These are phyloP conservation scores for Mortierella sp. DNA, from an alignment of 371 early-diverging fungal genomes.

Conservation along the genomic window DNA sequence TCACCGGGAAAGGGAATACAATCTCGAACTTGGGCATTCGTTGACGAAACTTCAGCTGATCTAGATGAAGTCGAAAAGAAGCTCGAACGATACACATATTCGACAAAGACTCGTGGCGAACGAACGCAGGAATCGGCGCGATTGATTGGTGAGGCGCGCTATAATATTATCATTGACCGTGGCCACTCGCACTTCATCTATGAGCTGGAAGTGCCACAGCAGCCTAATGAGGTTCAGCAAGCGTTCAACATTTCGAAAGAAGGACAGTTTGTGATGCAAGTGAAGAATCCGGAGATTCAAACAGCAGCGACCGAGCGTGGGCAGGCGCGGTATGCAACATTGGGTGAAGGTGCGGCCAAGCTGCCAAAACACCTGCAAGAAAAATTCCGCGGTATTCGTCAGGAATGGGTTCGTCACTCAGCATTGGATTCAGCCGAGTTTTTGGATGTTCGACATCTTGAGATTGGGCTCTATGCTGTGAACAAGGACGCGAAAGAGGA, in stretches of 20 bases:
- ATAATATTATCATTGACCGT: constrained; percentile 31
- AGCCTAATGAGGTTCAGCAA: constrained; percentile 60
- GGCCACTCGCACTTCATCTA: constrained; percentile 56
- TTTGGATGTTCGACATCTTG: constrained; percentile 19
- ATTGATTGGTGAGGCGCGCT: constrained; percentile 47
- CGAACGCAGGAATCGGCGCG: constrained; percentile 55
- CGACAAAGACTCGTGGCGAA: constrained; percentile 61
- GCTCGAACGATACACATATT: constrained; percentile 55
- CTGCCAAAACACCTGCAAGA: constrained; percentile 32
- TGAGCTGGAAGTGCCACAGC: constrained; percentile 54
- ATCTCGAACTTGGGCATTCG: constrained; percentile 61
- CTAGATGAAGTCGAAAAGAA: constrained; percentile 37
- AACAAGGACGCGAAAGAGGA: constrained; percentile 20
- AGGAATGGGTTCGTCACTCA: constrained; percentile 29
- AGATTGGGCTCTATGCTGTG: constrained; percentile 23
- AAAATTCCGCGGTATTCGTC: constrained; percentile 27
- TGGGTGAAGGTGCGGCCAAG: constrained; percentile 22
- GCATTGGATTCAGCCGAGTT: constrained; percentile 25
- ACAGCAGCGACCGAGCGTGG: constrained; percentile 25
- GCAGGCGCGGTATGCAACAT: constrained; percentile 14
- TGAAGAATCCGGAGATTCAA: constrained; percentile 58
- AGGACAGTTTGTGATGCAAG: constrained; percentile 61
- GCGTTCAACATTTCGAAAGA: constrained; percentile 62
- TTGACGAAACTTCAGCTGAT: constrained; percentile 46
- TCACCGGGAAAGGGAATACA: constrained; percentile 24